phyloP scores from a whole-genome alignment of 1,284 basidiomycete species.

The Ceratobasidium sp. region DNA sequence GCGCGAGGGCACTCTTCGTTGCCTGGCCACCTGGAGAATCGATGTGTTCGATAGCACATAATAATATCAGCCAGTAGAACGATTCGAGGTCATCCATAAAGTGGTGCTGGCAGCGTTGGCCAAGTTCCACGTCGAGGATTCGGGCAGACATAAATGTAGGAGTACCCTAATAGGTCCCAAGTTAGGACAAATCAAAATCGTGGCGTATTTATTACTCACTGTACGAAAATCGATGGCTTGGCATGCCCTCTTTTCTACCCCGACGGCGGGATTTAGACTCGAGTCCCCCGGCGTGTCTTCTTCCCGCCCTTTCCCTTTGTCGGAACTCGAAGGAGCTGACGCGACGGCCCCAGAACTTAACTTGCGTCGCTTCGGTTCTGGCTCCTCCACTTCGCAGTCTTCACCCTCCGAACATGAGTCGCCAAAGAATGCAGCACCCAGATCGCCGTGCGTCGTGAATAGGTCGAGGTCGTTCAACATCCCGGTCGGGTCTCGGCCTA shows the following conservation, averaged over 20 bases:
- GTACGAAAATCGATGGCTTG: slow-evolving; percentile 21
- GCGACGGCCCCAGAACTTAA: not conserved
- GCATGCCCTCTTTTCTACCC: not conserved
- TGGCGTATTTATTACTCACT: not conserved
- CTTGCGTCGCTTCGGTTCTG: not conserved
- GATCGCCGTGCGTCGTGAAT: not conserved
- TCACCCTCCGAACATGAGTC: no score
- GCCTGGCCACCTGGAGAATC: not conserved
- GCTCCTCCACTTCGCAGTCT: no score
- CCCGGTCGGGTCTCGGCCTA: slow-evolving; percentile 7
- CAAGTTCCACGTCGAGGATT: not conserved
- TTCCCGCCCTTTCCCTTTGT: not conserved
- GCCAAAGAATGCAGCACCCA: no score
- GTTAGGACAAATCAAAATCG: not conserved
- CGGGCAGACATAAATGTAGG: slow-evolving; percentile 20
- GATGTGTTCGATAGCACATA: slow-evolving; percentile 12
- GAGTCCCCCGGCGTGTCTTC: not conserved
- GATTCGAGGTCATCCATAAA: slow-evolving; percentile 29
- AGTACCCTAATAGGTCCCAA: not conserved
- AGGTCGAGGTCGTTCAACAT: slow-evolving; percentile 29
- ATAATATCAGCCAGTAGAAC: slow-evolving; percentile 21
- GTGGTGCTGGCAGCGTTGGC: not conserved
- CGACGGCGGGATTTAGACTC: not conserved
- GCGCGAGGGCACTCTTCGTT: not conserved
- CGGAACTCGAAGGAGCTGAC: not conserved